Percentiles rank a stretch among this genome's conserved stretches.
Evolutionary conservation across 495 filamentous ascomycete genomes (phyloP).

Genomic region (Xylaria telfairii): DNA sequence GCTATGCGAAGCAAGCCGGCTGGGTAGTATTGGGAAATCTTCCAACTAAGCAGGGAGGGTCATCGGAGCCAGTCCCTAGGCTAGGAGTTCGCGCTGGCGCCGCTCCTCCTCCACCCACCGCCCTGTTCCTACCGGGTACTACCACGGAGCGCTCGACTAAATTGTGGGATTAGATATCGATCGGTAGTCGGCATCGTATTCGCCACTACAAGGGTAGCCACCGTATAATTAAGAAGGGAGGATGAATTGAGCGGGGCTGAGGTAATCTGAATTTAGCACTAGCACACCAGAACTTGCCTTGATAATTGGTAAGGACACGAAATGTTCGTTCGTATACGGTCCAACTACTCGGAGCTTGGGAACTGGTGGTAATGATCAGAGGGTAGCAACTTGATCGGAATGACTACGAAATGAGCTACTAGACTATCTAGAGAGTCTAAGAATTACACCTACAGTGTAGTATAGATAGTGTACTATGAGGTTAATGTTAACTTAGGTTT

Average conservation of each 20-base stretch:
- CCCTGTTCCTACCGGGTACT: background rate
- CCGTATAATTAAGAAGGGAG: too few species aligned
- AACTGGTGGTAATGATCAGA: background rate
- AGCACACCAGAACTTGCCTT: background rate
- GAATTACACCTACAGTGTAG: background rate
- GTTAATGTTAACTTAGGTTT: background rate
- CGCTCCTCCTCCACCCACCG: background rate
- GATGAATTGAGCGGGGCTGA: background rate
- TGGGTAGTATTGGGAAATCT: background rate
- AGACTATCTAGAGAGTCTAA: too few species aligned
- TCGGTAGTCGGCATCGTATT: background rate
- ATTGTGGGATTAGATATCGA: background rate
- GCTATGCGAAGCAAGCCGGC: background rate
- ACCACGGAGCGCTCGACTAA: background rate
- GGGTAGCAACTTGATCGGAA: background rate
- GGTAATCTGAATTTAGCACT: background rate
- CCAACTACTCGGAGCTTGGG: background rate
- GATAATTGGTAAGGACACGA: background rate
- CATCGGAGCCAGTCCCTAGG: background rate
- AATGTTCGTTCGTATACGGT: background rate
- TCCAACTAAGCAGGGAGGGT: background rate
- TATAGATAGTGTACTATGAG: background rate
- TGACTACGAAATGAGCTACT: background rate
- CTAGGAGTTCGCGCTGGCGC: background rate
- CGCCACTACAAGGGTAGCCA: background rate